Conservation (phyloP, 75 land plant genomes). For the Cryptomeria japonica region DNA sequence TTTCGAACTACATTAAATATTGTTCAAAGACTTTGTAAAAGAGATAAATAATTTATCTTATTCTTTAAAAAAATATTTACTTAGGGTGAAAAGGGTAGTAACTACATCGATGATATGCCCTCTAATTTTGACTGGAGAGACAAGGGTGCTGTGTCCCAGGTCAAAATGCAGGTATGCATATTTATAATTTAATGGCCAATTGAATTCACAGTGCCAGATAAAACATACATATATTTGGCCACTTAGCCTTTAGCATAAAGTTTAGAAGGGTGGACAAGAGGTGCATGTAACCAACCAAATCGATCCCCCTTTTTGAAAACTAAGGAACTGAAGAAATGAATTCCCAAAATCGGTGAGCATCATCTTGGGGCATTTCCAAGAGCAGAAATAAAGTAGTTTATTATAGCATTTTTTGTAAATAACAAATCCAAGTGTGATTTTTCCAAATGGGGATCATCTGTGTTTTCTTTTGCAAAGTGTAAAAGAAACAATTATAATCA, state of each 20-base stretch:
- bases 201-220: too few relatives aligned
- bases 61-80: too few relatives aligned
- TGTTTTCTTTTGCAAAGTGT: neutral
- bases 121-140: slow-evolving; percentile 50
- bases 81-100: too few relatives aligned
- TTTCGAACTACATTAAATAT: too few relatives aligned
- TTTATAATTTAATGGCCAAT: neutral
- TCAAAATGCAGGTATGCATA: slow-evolving; percentile 44
- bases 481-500: neutral
- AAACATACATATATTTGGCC: too few relatives aligned
- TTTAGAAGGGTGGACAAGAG: neutral
- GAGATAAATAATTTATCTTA: too few relatives aligned
- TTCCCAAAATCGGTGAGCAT: neutral
- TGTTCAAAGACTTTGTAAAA: too few relatives aligned
- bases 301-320: neutral
- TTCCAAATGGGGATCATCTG: neutral
- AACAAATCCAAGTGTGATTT: neutral
- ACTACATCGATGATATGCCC: slow-evolving; percentile 42
- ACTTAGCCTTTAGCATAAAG: neutral
- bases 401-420: neutral
- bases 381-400: neutral
- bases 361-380: neutral
- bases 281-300: neutral
- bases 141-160: slow-evolving; percentile 40
- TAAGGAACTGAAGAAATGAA: neutral